phyloP scores from a whole-genome alignment of 106 monocot species.

The Dendrobium catenatum region DNA sequence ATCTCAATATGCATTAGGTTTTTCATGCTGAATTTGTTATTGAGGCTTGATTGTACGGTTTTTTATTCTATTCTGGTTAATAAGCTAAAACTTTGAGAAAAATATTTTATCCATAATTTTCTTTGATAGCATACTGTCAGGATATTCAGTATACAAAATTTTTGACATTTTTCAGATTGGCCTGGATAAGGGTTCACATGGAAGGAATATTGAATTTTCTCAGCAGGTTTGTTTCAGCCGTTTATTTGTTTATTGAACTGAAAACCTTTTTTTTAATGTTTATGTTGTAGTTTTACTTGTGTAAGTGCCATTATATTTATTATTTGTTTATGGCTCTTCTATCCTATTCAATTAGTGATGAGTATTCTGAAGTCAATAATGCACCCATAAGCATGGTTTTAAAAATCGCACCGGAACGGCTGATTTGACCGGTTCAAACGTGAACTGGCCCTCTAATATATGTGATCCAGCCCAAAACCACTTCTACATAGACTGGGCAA shows the following conservation, averaged over 20 bases:
- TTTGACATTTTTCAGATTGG: constrained; percentile 56
- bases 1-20: too few relatives aligned
- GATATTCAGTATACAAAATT: constrained; percentile 1
- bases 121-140: not conserved
- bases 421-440: too few relatives aligned
- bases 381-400: too few relatives aligned
- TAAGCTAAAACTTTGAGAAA: not conserved
- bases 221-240: constrained; percentile 45
- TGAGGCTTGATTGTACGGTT: not conserved
- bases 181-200: constrained; percentile 89
- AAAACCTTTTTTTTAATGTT: not conserved
- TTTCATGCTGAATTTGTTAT: too few relatives aligned
- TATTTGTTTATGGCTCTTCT: not conserved
- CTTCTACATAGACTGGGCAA: too few relatives aligned
- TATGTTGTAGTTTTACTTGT: not conserved
- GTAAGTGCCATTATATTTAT: not conserved
- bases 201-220: constrained; percentile 60
- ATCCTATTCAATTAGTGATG: not conserved
- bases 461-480: too few relatives aligned
- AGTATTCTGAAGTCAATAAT: not conserved
- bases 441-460: too few relatives aligned
- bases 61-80: not conserved
- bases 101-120: not conserved
- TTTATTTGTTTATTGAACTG: not conserved
- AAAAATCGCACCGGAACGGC: too few relatives aligned